A percentile compares a stretch with the other conserved stretches of the same genome.
These are phyloP conservation scores for Monosporozyma aquatica DNA, from an alignment of 805 yeast genomes.

Conservation along the genomic window DNA sequence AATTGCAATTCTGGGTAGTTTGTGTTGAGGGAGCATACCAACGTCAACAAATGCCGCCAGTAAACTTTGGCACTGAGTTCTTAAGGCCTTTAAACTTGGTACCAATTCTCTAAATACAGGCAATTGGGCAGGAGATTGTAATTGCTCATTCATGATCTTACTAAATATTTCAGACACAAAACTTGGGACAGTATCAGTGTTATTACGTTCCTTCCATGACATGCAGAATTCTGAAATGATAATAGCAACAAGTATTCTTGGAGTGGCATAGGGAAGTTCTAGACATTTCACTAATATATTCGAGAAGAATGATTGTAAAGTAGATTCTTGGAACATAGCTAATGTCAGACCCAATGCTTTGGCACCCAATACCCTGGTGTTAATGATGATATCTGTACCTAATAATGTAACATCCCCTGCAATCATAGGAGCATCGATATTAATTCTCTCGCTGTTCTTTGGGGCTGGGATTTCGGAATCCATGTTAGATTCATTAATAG, in stretches of 20 bases:
- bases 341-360: conserved; percentile 62
- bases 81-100: conserved; percentile 72
- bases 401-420: conserved; percentile 85
- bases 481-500: conserved; percentile 20
- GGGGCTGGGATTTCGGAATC: conserved; percentile 39
- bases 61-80: conserved; percentile 81
- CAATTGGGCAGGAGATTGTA: conserved; percentile 30
- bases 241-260: conserved; percentile 61
- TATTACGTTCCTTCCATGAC: conserved; percentile 14
- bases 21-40: conserved; percentile 62
- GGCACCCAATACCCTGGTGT: conserved; percentile 70
- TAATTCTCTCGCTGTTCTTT: conserved; percentile 51
- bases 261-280: conserved; percentile 65
- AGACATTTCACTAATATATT: conserved; percentile 35
- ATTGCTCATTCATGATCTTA: conserved; percentile 32
- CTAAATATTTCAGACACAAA: conserved; percentile 27
- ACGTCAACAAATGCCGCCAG: conserved; percentile 67
- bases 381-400: conserved; percentile 62
- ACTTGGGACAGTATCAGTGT: conserved; percentile 16
- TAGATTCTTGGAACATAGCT: conserved; percentile 38
- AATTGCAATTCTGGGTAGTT: conserved; percentile 75
- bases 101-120: conserved; percentile 68
- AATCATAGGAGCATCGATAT: conserved; percentile 88
- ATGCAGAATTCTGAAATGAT: conserved; percentile 61
- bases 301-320: conserved; percentile 34